These are phyloP conservation scores for Tolypocladium sp. DNA, from an alignment of 2,329 filamentous ascomycete species.

Conservation along the genomic window DNA sequence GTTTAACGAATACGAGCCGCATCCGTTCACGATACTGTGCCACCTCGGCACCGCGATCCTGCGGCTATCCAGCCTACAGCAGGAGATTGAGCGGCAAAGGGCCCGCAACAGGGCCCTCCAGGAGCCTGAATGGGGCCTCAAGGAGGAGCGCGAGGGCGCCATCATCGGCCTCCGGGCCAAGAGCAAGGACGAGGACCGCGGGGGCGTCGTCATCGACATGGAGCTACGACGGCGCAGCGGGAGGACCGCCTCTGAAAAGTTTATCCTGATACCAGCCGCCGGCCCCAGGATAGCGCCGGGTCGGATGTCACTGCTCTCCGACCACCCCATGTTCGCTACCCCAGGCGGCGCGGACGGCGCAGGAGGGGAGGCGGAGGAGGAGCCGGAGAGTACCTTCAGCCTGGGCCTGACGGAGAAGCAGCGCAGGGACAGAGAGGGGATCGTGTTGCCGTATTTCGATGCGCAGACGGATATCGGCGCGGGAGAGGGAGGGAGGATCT, in stretches of 20 bases:
- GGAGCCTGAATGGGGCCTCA: constrained; percentile 70
- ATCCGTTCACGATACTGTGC: constrained; percentile 61
- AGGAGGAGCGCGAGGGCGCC: constrained; percentile 69
- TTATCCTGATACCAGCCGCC: constrained; percentile 33
- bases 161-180: constrained; percentile 54
- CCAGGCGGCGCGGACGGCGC: constrained; percentile 18
- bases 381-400: constrained; percentile 71
- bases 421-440: constrained; percentile 72
- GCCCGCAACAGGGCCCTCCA: constrained; percentile 67
- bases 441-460: constrained; percentile 93
- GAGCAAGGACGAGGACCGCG: constrained; percentile 27
- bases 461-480: constrained; percentile 73
- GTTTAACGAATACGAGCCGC: constrained; percentile 51
- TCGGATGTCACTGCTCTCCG: constrained; percentile 54
- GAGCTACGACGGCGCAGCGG: constrained; percentile 81
- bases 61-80: constrained; percentile 60
- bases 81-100: constrained; percentile 65
- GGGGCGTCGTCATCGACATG: constrained; percentile 66
- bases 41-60: constrained; percentile 89
- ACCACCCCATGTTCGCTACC: constrained; percentile 62
- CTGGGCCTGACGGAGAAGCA: constrained; percentile 87
- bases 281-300: constrained; percentile 16
- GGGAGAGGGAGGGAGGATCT: constrained; percentile 82
- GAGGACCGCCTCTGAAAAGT: constrained; percentile 62
- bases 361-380: constrained; percentile 33